Base-by-base conservation (phyloP, 2,329 filamentous ascomycete species). In the Hypocrella siamensis region DNA sequence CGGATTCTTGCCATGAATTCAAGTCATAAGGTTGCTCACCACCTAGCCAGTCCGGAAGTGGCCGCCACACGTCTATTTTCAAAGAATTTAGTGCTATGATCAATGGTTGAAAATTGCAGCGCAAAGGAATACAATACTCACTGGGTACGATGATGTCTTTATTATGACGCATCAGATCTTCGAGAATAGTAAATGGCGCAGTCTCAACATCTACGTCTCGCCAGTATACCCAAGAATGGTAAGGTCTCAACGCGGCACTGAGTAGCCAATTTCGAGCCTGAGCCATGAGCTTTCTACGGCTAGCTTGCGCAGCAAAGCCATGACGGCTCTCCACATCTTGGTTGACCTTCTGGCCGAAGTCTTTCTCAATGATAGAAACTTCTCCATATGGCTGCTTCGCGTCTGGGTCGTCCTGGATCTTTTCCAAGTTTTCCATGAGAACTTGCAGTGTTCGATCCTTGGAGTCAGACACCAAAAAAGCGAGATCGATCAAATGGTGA, bases 191-290 rank as follows among this genome's bases (percentile, higher is more conserved):
- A 49, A 88, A 90, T 0, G 90, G 90, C 3, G 90, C 90, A 2
- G 90, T 98, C 57, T 96, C 85, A 7, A 98, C 90, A 57, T 98
- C 90, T 17, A 93, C 90, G 59, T 98, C 90, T 56, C 90, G 76
- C 90, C 90, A 98, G 52, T 98, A 98, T 8, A 98, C 90, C 90
- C 90, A 98, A 41, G 86, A 94, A 52, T 98, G 90, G 32, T 90
- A 92, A 2, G 90, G 90, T 27, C 90, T 75, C 33, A 98, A 61
- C 16, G 90, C 88, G 26, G 90, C 88, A 47, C 85, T 94, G 35
- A 98, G 60, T 32, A 98, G 65, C 90, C 90, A 98, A 57, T 98
- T 98, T 39, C 90, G 73, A 31, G 90, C 90, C 58, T 94, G 85
- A 1, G 90, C 90, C 90, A 98, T 98, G 47, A 93, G 68, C 61